Base-by-base conservation (phyloP, 2,329 filamentous ascomycete species). In the Stemphylium lycopersici region DNA sequence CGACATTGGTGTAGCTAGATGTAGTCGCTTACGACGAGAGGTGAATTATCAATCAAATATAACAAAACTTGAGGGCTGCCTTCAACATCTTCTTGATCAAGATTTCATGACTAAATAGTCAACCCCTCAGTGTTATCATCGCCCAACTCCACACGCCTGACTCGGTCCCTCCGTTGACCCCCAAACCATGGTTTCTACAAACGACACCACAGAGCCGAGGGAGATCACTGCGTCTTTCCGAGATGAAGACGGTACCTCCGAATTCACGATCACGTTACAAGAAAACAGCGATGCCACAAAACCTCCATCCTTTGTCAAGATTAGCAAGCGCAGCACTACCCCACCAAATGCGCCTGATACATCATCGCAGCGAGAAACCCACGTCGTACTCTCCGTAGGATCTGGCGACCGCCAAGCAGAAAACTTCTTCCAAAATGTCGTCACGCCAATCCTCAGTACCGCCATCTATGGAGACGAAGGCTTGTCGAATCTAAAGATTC, bases 401-500 rank as follows among this genome's bases (percentile, higher is more conserved):
- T 81, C 80, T 2, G 80, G 80, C 2, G 78, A 74, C 11, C 71
- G 72, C 4, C 68, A 73, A 38, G 80, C 79, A 15, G 54, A 64
- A 6, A 34, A 45, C 0, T 79, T 81, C 63, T 80, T 71, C 68
- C 50, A 74, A 2, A 38, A 72, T 22, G 61, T 71, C 2, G 58
- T 81, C 4, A 63, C 67, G 38, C 75, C 77, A 1, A 68, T 82
- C 3, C 74, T 85, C 3, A 70, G 76, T 26, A 70, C 76, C 26
- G 65, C 70, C 15, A 65, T 82, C 6, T 76, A 76, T 22, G 55
- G 48, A 18, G 68, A 78, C 11, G 56, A 55, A 6, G 48, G 48
- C 3, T 33, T 67, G 3, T 61, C 52, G 11, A 87, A 26, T 6
- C 5, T 86, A 66, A 66, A 77, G 2, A 73, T 89, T 3, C 80